These are phyloP conservation scores for Aspergillus affinis DNA, from an alignment of 495 filamentous ascomycete genomes.

Conservation along the genomic window DNA sequence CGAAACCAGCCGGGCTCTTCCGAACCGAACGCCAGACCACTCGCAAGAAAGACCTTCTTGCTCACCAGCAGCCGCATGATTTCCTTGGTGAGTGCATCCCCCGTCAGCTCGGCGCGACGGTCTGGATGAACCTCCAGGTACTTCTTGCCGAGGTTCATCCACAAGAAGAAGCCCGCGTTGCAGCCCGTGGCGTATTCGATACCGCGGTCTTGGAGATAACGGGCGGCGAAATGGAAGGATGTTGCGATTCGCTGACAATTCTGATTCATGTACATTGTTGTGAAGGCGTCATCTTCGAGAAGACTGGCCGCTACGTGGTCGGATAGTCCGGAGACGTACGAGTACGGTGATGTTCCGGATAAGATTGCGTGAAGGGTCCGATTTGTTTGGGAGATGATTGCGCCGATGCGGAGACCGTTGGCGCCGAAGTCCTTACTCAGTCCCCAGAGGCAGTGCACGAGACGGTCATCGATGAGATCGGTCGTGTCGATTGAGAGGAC, in stretches of 20 bases:
- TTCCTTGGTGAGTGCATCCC: constrained; percentile 20
- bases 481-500: constrained; percentile 48
- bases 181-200: constrained; percentile 40
- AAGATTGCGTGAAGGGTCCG: constrained; percentile 38
- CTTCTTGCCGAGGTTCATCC: constrained; percentile 52
- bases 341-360: constrained; percentile 39
- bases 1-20: constrained; percentile 53
- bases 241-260: constrained; percentile 38
- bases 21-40: constrained; percentile 42
- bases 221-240: constrained; percentile 33
- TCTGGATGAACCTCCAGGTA: constrained; percentile 31
- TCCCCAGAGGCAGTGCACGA: constrained; percentile 61
- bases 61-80: constrained; percentile 35
- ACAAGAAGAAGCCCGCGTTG: constrained; percentile 60
- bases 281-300: constrained; percentile 48
- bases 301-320: constrained; percentile 45
- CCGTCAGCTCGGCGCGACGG: constrained; percentile 15
- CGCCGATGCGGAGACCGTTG: constrained; percentile 56
- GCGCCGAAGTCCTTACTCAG: constrained; percentile 62
- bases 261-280: constrained; percentile 41
- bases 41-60: constrained; percentile 45
- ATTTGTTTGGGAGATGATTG: constrained; percentile 50
- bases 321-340: constrained; percentile 43
- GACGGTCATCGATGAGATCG: constrained; percentile 47
- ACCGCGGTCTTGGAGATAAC: constrained; percentile 35